These are phyloP conservation scores for Fragosphaeria purpurea DNA, from an alignment of 2,329 filamentous ascomycete genomes.

Conservation along the genomic window DNA sequence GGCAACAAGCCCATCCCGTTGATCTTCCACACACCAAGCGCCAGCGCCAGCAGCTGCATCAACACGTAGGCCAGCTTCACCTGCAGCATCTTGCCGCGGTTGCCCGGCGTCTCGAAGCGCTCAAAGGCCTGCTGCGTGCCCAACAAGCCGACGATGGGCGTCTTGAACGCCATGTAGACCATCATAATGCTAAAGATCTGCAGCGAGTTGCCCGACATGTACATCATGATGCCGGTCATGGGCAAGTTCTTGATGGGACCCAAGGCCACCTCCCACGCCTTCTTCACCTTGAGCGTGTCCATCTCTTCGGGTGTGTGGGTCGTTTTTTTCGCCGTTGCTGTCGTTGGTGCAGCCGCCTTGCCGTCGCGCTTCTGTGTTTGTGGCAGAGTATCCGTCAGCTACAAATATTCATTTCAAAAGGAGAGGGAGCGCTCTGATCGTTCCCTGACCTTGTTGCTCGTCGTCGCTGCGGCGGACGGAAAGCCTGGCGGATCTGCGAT, in stretches of 20 bases:
- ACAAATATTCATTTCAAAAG: too few relatives aligned
- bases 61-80: conserved; percentile 82
- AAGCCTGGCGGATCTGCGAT: conserved; percentile 85
- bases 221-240: conserved; percentile 99
- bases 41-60: conserved; percentile 77
- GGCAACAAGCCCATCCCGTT: conserved; percentile 93
- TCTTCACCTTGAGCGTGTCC: conserved; percentile 94
- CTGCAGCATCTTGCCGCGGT: conserved; percentile 59
- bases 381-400: background rate
- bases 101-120: conserved; percentile 77
- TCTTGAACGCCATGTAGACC: conserved; percentile 99
- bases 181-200: conserved; percentile 99
- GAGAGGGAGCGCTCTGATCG: too few relatives aligned
- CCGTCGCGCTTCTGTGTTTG: conserved; percentile 30
- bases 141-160: conserved; percentile 75
- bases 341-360: conserved; percentile 5
- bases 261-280: conserved; percentile 94
- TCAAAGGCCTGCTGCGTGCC: conserved; percentile 81
- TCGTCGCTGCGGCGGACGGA: conserved; percentile 39
- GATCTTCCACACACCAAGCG: conserved; percentile 87
- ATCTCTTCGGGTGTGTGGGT: conserved; percentile 72
- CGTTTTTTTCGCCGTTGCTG: conserved; percentile 39
- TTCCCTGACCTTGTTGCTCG: conserved; percentile 46
- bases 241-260: conserved; percentile 88
- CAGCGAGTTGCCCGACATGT: conserved; percentile 97